Evolutionary conservation across 768 basidiomycete genomes (phyloP).

Genomic region (Dioszegia crocea): DNA sequence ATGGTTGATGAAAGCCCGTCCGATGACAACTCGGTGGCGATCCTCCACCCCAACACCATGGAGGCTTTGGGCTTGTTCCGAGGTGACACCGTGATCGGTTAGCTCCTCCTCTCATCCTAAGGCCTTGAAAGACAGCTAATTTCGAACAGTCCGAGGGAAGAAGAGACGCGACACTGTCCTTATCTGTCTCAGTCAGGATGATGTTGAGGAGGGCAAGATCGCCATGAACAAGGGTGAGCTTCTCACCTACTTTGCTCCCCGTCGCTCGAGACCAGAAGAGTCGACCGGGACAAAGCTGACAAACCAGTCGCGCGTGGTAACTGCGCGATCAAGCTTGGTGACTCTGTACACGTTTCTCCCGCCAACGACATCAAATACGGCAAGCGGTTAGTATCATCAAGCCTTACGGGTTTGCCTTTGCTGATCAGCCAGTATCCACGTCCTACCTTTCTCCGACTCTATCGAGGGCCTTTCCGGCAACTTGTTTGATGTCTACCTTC

Average conservation of each 20-base stretch:
- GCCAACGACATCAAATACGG: slow-evolving; percentile 99
- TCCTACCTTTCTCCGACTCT: slow-evolving; percentile 97
- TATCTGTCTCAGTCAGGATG: slow-evolving; percentile 90
- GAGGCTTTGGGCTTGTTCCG: slow-evolving; percentile 83
- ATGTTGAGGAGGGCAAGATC: slow-evolving; percentile 96
- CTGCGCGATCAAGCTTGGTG: slow-evolving; percentile 92
- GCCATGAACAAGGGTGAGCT: slow-evolving; percentile 81
- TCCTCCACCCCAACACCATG: slow-evolving; percentile 94
- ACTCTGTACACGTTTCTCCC: slow-evolving; percentile 91
- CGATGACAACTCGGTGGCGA: slow-evolving; percentile 99
- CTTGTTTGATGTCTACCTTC: slow-evolving; percentile 97
- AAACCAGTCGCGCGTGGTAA: slow-evolving; percentile 89
- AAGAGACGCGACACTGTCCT: slow-evolving; percentile 96
- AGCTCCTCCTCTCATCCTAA: slow-evolving; percentile 20
- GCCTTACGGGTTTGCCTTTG: neutral
- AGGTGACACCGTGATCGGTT: slow-evolving; percentile 95
- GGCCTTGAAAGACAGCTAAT: slow-evolving; percentile 1
- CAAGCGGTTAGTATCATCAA: slow-evolving; percentile 59
- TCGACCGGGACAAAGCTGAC: neutral
- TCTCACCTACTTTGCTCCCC: too few relatives aligned
- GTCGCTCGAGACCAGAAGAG: too few relatives aligned
- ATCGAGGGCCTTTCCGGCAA: slow-evolving; percentile 97
- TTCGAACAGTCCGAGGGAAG: slow-evolving; percentile 66
- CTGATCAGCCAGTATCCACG: slow-evolving; percentile 59
- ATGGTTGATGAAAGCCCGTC: slow-evolving; percentile 90